Evolutionary conservation across 192 early-diverging fungal genomes (phyloP).

Genomic region (Backusella macrospora): DNA sequence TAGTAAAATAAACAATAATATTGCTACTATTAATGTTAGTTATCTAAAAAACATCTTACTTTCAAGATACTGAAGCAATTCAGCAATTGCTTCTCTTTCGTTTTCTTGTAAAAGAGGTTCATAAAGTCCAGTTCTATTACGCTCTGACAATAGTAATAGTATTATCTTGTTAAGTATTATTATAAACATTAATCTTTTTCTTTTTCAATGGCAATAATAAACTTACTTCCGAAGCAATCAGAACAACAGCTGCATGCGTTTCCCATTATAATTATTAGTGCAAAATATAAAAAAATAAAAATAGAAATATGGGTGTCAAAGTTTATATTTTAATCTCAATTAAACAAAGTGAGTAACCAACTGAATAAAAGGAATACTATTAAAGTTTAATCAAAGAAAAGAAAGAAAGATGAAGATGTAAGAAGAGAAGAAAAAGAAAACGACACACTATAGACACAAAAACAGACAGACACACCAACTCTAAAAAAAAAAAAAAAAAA

Average conservation of each 20-base stretch:
- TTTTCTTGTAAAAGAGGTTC: constrained; percentile 69
- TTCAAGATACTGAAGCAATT: constrained; percentile 66
- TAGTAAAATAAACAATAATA: no score
- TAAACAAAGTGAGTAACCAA: not conserved
- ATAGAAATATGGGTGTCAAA: no score
- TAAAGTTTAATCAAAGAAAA: no score
- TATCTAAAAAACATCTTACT: constrained; percentile 49
- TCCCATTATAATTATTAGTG: constrained; percentile 5
- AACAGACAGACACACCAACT: not conserved
- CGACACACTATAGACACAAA: not conserved
- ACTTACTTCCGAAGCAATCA: constrained; percentile 31
- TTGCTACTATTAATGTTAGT: not conserved
- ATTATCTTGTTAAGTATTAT: not conserved
- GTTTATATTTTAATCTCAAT: no score
- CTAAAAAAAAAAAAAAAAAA: not conserved
- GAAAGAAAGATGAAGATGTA: no score
- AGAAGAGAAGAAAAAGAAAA: not conserved
- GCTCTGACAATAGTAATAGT: constrained; percentile 32
- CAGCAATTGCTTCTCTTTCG: constrained; percentile 71
- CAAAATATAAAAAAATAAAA: no score
- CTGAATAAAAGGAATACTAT: not conserved
- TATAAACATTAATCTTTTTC: not conserved
- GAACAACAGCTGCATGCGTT: constrained; percentile 25
- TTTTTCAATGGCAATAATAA: not conserved
- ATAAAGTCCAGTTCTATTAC: constrained; percentile 55